Base-by-base conservation (phyloP, 2,329 filamentous ascomycete species). In the Paraconiothyrium brasiliense region DNA sequence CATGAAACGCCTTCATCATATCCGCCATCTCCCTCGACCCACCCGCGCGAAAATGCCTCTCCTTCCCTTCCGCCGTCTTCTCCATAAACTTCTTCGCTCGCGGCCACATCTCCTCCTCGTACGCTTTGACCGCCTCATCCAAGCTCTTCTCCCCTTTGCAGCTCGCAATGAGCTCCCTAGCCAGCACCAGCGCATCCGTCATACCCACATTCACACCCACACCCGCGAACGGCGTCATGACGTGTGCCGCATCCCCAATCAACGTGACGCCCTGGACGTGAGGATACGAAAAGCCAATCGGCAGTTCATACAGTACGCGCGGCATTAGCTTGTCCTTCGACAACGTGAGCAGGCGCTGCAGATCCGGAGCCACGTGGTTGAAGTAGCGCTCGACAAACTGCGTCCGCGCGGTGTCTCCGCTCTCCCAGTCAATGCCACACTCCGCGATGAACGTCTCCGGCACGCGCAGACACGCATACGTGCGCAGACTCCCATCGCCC, bases 201-300 rank as follows among this genome's bases (percentile, higher is more conserved):
- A 90, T 81, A 1, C 81, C 86, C 22, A 83, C 76, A 67, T 89
- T 89, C 30, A 88, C 86, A 1, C 87, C 87, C 60, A 87, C 86
- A 5, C 87, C 87, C 1, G 84, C 84, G 63, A 84, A 86, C 0
- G 85, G 84, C 0, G 83, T 82, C 85, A 87, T 87, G 24, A 88
- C 68, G 71, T 89, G 86, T 8, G 87, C 87, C 0, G 87, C 84
- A 66, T 89, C 86, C 5, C 87, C 87, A 30, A 89, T 78, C 14
- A 88, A 69, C 0, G 87, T 88, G 4, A 85, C 69, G 0, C 86
- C 85, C 6, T 76, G 70, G 20, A 75, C 76, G 51, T 83, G 79
- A 44, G 78, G 61, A 85, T 86, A 89, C 2, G 80, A 75, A 4
- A 84, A 79, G 2, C 66, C 86, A 0, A 84, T 71, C 0, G 86